Conservation (phyloP, 2,329 filamentous ascomycete species). For the Colletotrichum euphorbiae region DNA sequence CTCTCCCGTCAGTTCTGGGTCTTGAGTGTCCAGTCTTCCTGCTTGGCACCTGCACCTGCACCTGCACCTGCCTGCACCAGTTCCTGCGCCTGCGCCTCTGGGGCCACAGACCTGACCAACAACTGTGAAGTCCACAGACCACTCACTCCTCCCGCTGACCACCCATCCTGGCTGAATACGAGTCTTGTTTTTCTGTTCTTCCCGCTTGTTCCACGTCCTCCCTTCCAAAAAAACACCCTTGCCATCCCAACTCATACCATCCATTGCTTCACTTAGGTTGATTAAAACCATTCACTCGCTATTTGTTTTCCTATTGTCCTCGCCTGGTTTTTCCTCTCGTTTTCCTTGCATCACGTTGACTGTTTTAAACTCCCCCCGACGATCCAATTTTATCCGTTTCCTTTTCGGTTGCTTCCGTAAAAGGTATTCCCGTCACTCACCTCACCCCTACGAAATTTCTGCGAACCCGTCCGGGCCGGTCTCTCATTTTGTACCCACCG, state of each 20-base stretch:
- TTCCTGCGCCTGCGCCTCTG: slow-evolving; percentile 6
- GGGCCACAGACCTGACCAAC: slow-evolving; percentile 2
- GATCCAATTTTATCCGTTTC: not conserved
- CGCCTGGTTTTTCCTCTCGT: slow-evolving; percentile 3
- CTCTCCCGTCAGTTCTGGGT: too few relatives aligned
- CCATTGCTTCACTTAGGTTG: slow-evolving; percentile 8
- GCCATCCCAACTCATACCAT: slow-evolving; percentile 22
- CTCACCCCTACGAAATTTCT: slow-evolving; percentile 8
- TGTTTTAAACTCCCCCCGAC: not conserved
- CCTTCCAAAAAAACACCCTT: too few relatives aligned
- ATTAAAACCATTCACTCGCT: slow-evolving; percentile 34
- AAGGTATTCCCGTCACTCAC: slow-evolving; percentile 2
- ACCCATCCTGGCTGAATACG: slow-evolving; percentile 29
- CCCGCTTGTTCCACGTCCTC: not conserved
- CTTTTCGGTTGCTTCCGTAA: slow-evolving; percentile 22
- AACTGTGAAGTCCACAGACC: slow-evolving; percentile 8
- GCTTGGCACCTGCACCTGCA: slow-evolving; percentile 19
- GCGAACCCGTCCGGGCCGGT: slow-evolving; percentile 13
- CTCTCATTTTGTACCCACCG: slow-evolving; percentile 32
- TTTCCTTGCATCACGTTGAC: not conserved
- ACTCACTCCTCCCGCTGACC: not conserved
- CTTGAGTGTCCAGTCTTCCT: not conserved
- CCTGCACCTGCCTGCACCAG: slow-evolving; percentile 4
- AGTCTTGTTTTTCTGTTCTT: slow-evolving; percentile 36
- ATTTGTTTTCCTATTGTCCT: slow-evolving; percentile 4